phyloP scores from a whole-genome alignment of 352 stramenopile genomes.

The Phytopythium sindhum region DNA sequence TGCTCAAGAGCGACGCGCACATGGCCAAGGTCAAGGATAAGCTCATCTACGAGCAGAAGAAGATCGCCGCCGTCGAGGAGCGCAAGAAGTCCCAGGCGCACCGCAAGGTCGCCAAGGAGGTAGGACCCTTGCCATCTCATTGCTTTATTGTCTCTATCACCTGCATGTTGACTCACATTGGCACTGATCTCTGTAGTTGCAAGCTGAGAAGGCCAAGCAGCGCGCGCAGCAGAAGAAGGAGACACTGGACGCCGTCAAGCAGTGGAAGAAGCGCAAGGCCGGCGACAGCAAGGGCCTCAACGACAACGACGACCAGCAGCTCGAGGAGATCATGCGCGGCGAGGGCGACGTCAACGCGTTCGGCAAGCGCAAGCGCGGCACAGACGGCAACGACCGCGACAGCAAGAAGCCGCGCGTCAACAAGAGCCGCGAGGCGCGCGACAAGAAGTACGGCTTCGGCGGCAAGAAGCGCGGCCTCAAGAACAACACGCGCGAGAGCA shows the following conservation, averaged over 20 bases:
- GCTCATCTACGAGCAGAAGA: slow-evolving; percentile 99
- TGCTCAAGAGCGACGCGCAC: slow-evolving; percentile 97
- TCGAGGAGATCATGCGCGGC: slow-evolving; percentile 61
- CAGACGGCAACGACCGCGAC: slow-evolving; percentile 13
- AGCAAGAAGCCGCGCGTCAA: slow-evolving; percentile 75
- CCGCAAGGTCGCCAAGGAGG: slow-evolving; percentile 95
- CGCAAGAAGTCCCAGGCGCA: slow-evolving; percentile 97
- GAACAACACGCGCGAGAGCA: slow-evolving; percentile 79
- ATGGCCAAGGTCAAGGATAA: slow-evolving; percentile 98
- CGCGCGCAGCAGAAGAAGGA: slow-evolving; percentile 86
- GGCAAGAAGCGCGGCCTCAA: slow-evolving; percentile 74
- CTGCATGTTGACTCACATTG: slow-evolving; percentile 1
- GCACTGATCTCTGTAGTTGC: slow-evolving; percentile 13
- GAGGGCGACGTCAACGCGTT: slow-evolving; percentile 38
- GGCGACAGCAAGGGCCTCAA: slow-evolving; percentile 54
- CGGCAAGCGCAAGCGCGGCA: slow-evolving; percentile 43
- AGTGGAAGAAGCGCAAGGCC: slow-evolving; percentile 87
- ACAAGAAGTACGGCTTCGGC: slow-evolving; percentile 86
- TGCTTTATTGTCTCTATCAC: neutral
- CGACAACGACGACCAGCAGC: slow-evolving; percentile 61
- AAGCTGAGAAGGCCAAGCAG: slow-evolving; percentile 83
- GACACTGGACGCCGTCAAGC: slow-evolving; percentile 82
- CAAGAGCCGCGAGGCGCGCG: slow-evolving; percentile 56
- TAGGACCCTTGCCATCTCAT: slow-evolving; percentile 25
- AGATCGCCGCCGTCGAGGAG: slow-evolving; percentile 97